phyloP scores from a whole-genome alignment of 805 yeast species.

The Zygoascus bituminiphila region DNA sequence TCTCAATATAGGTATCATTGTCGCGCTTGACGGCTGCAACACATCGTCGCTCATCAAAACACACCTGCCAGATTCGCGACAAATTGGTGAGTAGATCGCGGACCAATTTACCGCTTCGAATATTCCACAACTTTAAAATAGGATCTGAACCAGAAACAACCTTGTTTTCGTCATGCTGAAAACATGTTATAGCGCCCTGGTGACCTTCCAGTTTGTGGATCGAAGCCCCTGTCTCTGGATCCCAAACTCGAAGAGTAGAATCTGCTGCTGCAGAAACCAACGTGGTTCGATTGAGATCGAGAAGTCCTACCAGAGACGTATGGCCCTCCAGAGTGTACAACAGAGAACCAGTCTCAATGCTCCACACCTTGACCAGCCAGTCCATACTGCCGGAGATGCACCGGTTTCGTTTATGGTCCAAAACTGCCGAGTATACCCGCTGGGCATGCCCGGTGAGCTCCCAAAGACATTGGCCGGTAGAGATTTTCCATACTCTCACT shows the following conservation, averaged over 20 bases:
- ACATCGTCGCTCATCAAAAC: constrained; percentile 73
- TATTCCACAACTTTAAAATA: constrained; percentile 82
- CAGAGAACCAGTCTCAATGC: constrained; percentile 64
- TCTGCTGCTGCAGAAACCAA: constrained; percentile 96
- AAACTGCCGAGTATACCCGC: constrained; percentile 79
- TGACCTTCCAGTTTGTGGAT: constrained; percentile 70
- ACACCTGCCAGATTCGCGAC: constrained; percentile 92
- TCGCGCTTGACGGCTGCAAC: constrained; percentile 84
- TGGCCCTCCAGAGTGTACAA: constrained; percentile 75
- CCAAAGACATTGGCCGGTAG: constrained; percentile 62
- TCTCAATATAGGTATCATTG: constrained; percentile 67
- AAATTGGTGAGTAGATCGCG: constrained; percentile 63
- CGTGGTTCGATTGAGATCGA: constrained; percentile 65
- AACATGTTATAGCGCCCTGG: constrained; percentile 83
- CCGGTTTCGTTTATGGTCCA: constrained; percentile 65
- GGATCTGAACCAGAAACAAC: constrained; percentile 86
- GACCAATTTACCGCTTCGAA: constrained; percentile 65
- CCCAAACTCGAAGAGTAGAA: constrained; percentile 86
- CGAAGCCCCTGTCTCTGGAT: constrained; percentile 61
- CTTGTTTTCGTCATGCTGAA: constrained; percentile 76
- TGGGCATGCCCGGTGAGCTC: constrained; percentile 78
- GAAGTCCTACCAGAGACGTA: constrained; percentile 78
- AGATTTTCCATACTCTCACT: constrained; percentile 87
- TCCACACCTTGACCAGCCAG: constrained; percentile 83
- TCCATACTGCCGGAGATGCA: constrained; percentile 93